These are phyloP conservation scores for Teunomyces gatunensis DNA, from an alignment of 805 yeast genomes.

Conservation along the genomic window DNA sequence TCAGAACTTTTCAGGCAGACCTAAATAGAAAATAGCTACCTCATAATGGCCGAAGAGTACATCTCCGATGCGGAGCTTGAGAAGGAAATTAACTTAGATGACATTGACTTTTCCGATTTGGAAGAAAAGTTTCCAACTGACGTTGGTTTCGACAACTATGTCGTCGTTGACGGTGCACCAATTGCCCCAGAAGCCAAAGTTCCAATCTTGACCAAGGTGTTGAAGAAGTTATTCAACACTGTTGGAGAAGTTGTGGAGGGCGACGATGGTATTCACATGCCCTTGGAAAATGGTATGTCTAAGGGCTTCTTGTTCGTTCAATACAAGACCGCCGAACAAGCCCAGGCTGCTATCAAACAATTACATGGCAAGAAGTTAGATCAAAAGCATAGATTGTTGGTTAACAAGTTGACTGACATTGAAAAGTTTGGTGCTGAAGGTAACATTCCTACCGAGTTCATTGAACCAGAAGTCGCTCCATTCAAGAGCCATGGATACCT, in stretches of 20 bases:
- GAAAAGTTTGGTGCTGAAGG: slow-evolving; percentile 73
- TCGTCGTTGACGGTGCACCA: slow-evolving; percentile 94
- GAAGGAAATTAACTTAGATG: slow-evolving; percentile 41
- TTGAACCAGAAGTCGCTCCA: slow-evolving; percentile 70
- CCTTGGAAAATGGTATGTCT: slow-evolving; percentile 73
- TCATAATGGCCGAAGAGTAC: slow-evolving; percentile 19
- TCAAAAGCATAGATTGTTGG: slow-evolving; percentile 83
- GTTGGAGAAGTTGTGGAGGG: slow-evolving; percentile 69
- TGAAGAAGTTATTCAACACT: slow-evolving; percentile 71
- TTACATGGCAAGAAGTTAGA: slow-evolving; percentile 90
- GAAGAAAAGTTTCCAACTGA: slow-evolving; percentile 68
- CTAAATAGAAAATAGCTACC: background rate
- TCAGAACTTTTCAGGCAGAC: slow-evolving; percentile 1
- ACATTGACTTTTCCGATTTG: slow-evolving; percentile 79
- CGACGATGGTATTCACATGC: slow-evolving; percentile 74
- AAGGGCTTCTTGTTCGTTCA: slow-evolving; percentile 87
- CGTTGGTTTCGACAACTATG: slow-evolving; percentile 67
- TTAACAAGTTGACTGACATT: slow-evolving; percentile 79
- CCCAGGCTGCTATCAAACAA: slow-evolving; percentile 73
- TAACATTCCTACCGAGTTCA: slow-evolving; percentile 57
- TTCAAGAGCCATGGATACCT: slow-evolving; percentile 77
- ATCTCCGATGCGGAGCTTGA: slow-evolving; percentile 31
- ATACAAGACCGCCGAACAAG: slow-evolving; percentile 63
- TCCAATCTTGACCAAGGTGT: slow-evolving; percentile 78
- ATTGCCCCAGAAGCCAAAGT: slow-evolving; percentile 88